A percentile compares a stretch with the other conserved stretches of the same genome.
Conservation (phyloP, 257 asterid genomes). For the Fraxinus quadrangulata region DNA sequence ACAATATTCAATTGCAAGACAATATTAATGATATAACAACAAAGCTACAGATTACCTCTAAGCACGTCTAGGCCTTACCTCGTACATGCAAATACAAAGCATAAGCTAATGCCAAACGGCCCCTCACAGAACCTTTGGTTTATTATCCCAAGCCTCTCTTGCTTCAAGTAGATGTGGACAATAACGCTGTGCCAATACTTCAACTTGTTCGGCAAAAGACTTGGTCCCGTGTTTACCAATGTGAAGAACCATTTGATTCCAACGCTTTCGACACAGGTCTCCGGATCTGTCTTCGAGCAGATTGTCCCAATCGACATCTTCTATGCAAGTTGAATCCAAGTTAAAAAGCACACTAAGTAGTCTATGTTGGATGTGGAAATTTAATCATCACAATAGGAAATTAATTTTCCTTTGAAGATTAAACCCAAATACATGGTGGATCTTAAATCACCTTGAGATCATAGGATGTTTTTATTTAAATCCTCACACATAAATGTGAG, state of each 20-base stretch:
- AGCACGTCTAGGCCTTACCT: too few species aligned
- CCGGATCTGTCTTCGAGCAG: conserved; percentile 50
- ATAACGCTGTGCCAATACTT: conserved; percentile 50
- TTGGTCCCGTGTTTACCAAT: conserved; percentile 41
- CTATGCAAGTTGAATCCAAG: conserved; percentile 51
- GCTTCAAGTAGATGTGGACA: conserved; percentile 52
- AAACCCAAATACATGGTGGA: too few species aligned
- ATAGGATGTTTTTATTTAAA: too few species aligned
- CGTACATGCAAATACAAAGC: neutral
- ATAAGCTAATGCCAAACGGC: neutral
- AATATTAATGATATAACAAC: too few species aligned
- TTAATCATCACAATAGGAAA: too few species aligned
- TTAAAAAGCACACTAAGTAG: conserved; percentile 34
- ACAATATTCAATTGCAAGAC: too few species aligned
- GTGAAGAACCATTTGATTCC: conserved; percentile 61
- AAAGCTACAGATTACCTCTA: too few species aligned
- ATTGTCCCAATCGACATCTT: conserved; percentile 64
- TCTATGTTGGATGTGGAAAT: too few species aligned
- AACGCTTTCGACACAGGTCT: conserved; percentile 48
- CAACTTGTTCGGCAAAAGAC: conserved; percentile 56
- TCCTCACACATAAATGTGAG: too few species aligned
- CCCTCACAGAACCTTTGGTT: conserved; percentile 44
- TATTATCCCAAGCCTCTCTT: conserved; percentile 56
- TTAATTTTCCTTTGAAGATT: too few species aligned
- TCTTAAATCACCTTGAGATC: too few species aligned